Percentiles rank a stretch among this genome's conserved stretches.
These are phyloP conservation scores for Erodium chrysanthum DNA, from an alignment of 441 rosid genomes.

Conservation along the genomic window DNA sequence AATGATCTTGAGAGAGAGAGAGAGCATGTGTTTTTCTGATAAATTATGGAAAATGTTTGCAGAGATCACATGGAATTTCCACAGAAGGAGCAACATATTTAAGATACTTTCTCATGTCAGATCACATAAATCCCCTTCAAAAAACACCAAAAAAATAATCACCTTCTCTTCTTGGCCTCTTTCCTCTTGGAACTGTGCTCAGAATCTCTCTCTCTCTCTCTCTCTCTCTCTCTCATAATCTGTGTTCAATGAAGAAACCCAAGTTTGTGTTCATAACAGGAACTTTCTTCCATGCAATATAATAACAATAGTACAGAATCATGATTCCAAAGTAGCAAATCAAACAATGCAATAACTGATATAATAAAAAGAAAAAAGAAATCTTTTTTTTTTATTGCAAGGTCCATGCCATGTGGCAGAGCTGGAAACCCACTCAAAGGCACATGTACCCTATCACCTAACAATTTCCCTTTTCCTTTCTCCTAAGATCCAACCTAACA, in stretches of 20 bases:
- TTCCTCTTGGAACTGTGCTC: slow-evolving; percentile 32
- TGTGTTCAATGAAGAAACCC: slow-evolving; percentile 7
- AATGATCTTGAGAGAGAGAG: neutral
- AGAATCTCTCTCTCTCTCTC: slow-evolving; percentile 22
- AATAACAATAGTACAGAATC: slow-evolving; percentile 1
- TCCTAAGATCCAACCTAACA: slow-evolving; percentile 22
- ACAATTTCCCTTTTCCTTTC: slow-evolving; percentile 6
- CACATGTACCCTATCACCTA: slow-evolving; percentile 48
- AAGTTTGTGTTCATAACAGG: slow-evolving; percentile 1
- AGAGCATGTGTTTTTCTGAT: neutral
- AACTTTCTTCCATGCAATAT: slow-evolving; percentile 24
- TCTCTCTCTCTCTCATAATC: neutral
- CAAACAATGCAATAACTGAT: neutral
- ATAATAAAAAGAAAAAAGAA: slow-evolving; percentile 15
- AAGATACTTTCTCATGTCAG: slow-evolving; percentile 25
- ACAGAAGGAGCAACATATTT: slow-evolving; percentile 26
- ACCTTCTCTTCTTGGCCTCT: slow-evolving; percentile 30
- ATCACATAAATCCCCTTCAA: slow-evolving; percentile 26
- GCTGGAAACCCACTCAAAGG: slow-evolving; percentile 41
- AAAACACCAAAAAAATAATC: slow-evolving; percentile 3
- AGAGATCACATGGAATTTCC: slow-evolving; percentile 45
- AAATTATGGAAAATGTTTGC: neutral
- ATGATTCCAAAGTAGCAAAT: slow-evolving; percentile 27
- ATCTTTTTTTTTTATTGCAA: slow-evolving; percentile 22
- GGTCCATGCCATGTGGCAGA: slow-evolving; percentile 52